Evolutionary conservation across 768 basidiomycete genomes (phyloP).

Genomic region (Russula dissimulans): DNA sequence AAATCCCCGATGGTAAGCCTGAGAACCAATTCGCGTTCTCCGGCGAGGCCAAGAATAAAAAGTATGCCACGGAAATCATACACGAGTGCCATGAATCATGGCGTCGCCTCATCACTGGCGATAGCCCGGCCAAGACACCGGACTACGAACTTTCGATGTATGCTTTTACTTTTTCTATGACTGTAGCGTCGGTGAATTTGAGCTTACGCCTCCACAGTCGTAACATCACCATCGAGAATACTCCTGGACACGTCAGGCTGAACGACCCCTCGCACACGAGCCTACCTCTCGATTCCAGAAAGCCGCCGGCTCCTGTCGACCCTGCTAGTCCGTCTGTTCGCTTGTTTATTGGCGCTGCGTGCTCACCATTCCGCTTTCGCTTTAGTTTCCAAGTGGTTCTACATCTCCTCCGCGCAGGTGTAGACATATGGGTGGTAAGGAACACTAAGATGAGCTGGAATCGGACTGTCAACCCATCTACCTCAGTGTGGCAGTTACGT

Average conservation of each 20-base stretch:
- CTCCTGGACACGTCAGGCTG: slow-evolving; percentile 56
- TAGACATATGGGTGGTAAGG: slow-evolving; percentile 24
- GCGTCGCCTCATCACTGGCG: slow-evolving; percentile 84
- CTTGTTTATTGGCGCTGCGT: background rate
- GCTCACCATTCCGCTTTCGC: background rate
- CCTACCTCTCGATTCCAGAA: slow-evolving; percentile 72
- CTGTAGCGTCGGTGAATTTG: background rate
- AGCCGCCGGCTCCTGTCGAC: slow-evolving; percentile 83
- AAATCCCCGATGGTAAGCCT: slow-evolving; percentile 91
- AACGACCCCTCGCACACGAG: slow-evolving; percentile 53
- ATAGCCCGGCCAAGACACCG: slow-evolving; percentile 62
- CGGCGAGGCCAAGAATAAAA: slow-evolving; percentile 99
- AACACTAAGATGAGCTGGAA: background rate
- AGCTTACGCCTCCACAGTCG: slow-evolving; percentile 37
- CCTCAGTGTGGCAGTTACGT: background rate
- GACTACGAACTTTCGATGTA: slow-evolving; percentile 80
- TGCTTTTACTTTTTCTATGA: background rate
- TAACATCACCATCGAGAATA: slow-evolving; percentile 70
- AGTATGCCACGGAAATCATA: slow-evolving; percentile 97
- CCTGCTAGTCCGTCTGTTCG: slow-evolving; percentile 61
- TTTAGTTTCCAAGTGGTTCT: slow-evolving; percentile 87
- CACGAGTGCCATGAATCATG: slow-evolving; percentile 99
- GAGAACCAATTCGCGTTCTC: slow-evolving; percentile 99
- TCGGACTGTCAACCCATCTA: background rate
- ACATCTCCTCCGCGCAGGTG: slow-evolving; percentile 83